Evolutionary conservation across 139 green algal species (phyloP), one percentile per base, ranked within the genome.

Genomic region (Astrephomene gubernaculifera): DNA sequence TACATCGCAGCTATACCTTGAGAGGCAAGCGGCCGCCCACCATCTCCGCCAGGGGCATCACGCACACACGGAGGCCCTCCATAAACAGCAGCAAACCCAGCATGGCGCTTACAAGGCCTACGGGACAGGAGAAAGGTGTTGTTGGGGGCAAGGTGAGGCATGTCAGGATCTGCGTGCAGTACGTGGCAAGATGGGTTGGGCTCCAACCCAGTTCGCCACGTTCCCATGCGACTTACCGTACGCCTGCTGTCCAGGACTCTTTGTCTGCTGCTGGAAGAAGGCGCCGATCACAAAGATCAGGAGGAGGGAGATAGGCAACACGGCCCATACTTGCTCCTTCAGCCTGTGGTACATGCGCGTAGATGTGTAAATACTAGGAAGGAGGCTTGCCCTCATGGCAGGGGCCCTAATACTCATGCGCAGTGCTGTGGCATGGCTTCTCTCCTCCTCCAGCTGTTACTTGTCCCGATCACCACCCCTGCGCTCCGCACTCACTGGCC

Each of bases 1-100:
- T n/a, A n/a, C n/a, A n/a, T n/a, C n/a, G n/a, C n/a, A n/a, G n/a
- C n/a, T n/a, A n/a, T n/a, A 75, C 70, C 70, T 78, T 78, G 17
- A 61, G 12, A 5, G 70, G 70, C 70, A 78, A 63, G 4, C 44
- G 2, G 19, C 33, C 29, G 6, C 79, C 65, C 63, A 85, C 79
- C 49, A 85, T 49, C 44, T 85, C 79, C 1, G 65, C 79, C 52
- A 85, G 79, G 12, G 79, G 79, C 79, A 85, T 85, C 27, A 85
- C 49, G 44, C 31, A 54, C 64, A 85, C 65, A 25, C 79, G 79
- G 27, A 85, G 65, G 4, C 79, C 79, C 31, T 85, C 79, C 63
- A 85, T 72, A 35, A 85, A 85, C 31, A 78, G 43, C n/a, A 72
- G 36, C 9, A 85, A 49, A 17, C 72, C 72, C 1, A 80, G 49